phyloP scores from a whole-genome alignment of 2,329 filamentous ascomycete genomes.

The Lecanicillium sp. region DNA sequence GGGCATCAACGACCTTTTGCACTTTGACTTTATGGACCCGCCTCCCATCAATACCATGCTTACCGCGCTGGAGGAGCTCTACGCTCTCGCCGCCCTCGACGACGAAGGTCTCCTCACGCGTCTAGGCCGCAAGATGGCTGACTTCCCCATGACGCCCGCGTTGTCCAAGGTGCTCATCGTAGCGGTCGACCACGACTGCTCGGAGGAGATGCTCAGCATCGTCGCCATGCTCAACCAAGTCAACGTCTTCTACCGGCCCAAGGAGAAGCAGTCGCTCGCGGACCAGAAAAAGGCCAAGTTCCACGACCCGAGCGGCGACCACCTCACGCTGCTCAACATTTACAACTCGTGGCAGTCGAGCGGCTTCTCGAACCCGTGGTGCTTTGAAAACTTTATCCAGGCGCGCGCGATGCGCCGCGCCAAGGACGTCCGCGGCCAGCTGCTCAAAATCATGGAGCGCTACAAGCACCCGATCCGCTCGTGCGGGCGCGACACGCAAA shows the following conservation, averaged over 20 bases:
- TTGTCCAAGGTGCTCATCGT: slow-evolving; percentile 86
- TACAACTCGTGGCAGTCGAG: slow-evolving; percentile 95
- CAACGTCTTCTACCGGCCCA: slow-evolving; percentile 87
- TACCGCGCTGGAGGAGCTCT: slow-evolving; percentile 89
- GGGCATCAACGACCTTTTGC: slow-evolving; percentile 95
- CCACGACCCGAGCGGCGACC: slow-evolving; percentile 89
- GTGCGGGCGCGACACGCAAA: slow-evolving; percentile 80
- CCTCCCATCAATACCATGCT: slow-evolving; percentile 97
- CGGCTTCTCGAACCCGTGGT: slow-evolving; percentile 81
- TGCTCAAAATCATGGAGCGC: slow-evolving; percentile 88
- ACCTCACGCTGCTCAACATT: slow-evolving; percentile 90
- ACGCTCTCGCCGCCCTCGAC: slow-evolving; percentile 83
- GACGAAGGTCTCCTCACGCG: slow-evolving; percentile 92
- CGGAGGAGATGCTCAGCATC: slow-evolving; percentile 89
- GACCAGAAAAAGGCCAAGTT: slow-evolving; percentile 98
- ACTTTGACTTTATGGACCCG: slow-evolving; percentile 99
- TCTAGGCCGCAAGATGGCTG: slow-evolving; percentile 91
- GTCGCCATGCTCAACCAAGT: slow-evolving; percentile 88
- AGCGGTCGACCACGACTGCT: slow-evolving; percentile 79
- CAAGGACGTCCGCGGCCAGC: slow-evolving; percentile 85
- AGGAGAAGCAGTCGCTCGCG: slow-evolving; percentile 93
- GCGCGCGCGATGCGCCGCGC: slow-evolving; percentile 81
- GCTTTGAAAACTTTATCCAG: slow-evolving; percentile 96
- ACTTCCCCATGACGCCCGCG: slow-evolving; percentile 95
- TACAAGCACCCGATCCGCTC: slow-evolving; percentile 77